Evolutionary conservation across 495 filamentous ascomycete species (phyloP), one percentile per base, ranked within the genome.

Genomic region (Rhypophila decipiens): DNA sequence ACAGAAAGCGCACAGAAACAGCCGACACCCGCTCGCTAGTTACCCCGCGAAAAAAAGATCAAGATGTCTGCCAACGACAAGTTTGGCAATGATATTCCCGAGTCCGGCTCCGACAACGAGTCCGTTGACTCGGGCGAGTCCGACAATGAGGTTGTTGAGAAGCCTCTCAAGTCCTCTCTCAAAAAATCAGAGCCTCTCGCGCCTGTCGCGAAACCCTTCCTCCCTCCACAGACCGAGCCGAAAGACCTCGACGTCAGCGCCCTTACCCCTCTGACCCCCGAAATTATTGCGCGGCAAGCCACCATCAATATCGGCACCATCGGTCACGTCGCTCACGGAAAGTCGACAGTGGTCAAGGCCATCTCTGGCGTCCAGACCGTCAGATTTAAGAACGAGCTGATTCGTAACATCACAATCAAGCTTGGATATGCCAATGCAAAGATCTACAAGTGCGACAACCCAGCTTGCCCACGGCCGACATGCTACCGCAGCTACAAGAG

Each of bases 261-360:
- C 21, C 69, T 98, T 51, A 87, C 74, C 44, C 94, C 93, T 33
- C 73, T 96, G 47, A 89, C 91, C 2, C 90, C 93, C 51, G 93
- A 97, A 60, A 96, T 98, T 58, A 98, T 98, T 63, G 82, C 86
- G 48, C 83, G 94, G 47, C 93, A 98, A 77, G 93, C 93, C 19
- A 98, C 94, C 29, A 95, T 96, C 74, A 98, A 98, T 71, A 96
- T 98, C 59, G 93, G 90, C 53, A 96, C 93, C 29, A 97, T 98
- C 67, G 93, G 93, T 40, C 94, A 97, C 68, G 91, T 96, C 76
- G 94, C 93, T 58, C 91, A 97, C 81, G 90, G 93, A 50, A 97
- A 98, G 68, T 91, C 86, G 35, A 98, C 93, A 13, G 94, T 98
- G 19, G 93, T 98, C 48, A 98, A 98, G 78, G 93, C 93, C 46